These are phyloP conservation scores for Parachlorella kessleri DNA, from an alignment of 139 green algal genomes.

Conservation along the genomic window DNA sequence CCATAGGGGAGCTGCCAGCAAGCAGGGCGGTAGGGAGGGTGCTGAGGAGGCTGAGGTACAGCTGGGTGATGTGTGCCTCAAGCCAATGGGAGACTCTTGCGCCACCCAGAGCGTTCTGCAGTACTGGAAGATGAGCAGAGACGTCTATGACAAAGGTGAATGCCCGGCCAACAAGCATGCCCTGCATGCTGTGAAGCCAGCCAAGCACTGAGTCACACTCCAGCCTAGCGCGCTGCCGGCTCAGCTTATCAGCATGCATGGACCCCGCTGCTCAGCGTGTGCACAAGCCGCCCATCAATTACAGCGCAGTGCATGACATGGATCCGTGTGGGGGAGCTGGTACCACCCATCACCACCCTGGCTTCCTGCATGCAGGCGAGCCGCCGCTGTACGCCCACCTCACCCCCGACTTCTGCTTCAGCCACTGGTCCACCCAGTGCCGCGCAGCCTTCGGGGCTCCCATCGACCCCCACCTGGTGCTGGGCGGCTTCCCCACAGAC, in stretches of 20 bases:
- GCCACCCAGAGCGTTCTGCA: constrained; percentile 85
- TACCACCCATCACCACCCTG: no score
- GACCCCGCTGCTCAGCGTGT: no score
- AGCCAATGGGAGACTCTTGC: constrained; percentile 79
- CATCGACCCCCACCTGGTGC: constrained; percentile 83
- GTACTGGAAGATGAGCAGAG: constrained; percentile 86
- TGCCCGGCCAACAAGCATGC: not conserved
- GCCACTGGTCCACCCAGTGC: constrained; percentile 66
- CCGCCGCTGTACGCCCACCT: constrained; percentile 27
- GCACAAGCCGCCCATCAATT: no score
- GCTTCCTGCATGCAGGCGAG: constrained; percentile 32
- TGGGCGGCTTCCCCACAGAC: constrained; percentile 78
- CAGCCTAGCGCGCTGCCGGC: no score
- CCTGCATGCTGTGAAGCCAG: not conserved
- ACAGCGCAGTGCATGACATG: no score
- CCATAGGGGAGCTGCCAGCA: not conserved
- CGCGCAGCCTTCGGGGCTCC: constrained; percentile 68
- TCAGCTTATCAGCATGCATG: not conserved
- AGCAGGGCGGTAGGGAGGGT: constrained; percentile 14
- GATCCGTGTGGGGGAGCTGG: no score
- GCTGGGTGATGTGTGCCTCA: constrained; percentile 83
- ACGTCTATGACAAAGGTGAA: constrained; percentile 43
- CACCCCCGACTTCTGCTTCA: constrained; percentile 71
- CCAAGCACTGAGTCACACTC: no score
- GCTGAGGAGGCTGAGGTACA: constrained; percentile 29